Evolutionary conservation across 228 moss, liverwort and hornwort species (phyloP), one percentile per base, ranked within the genome.

Genomic region (Sphagnum magellanicum): DNA sequence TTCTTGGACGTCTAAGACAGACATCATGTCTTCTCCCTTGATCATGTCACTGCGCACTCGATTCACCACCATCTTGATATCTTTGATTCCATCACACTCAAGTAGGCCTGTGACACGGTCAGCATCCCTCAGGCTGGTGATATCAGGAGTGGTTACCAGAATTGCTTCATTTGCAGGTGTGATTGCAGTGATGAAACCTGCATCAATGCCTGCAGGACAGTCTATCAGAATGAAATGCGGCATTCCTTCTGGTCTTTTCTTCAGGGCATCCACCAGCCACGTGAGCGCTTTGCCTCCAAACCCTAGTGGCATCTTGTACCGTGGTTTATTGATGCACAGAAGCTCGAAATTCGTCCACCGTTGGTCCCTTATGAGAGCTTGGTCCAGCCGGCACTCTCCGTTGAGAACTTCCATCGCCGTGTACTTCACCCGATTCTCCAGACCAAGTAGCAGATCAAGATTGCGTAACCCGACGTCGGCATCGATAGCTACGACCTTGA

Each of bases 11-110:
- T 96, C 96, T 13, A 96, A 77, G 48, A 96, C 96, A 2, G 96
- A 96, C 96, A 96, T 96, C 96, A 96, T 96, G 62, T 96, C 96
- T 79, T 96, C 96, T 57, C 96, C 96, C 79, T 96, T 96, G 17
- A 96, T 96, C 96, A 96, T 91, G 47, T 96, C 96, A 68, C 96
- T 92, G 52, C 96, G 71, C 67, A 96, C 96, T 78, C 96, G 85
- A 72, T 96, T 96, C 74, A 96, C 96, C 71, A 96, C 91, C 96
- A 96, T 96, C 82, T 96, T 96, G 67, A 96, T 96, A 53, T 96
- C 96, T 79, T 85, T 92, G 15, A 96, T 89, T 46, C 96, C 96
- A 76, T 96, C 96, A 49, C 96, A 96, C 76, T 96, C 96, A 16
- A 96, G 72, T 14, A 96, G 83, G 17, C 96, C 96, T 3, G 91